Evolutionary conservation across 371 early-diverging fungal species (phyloP), one percentile per base, ranked within the genome.

Genomic region (Apophysomyces sp.): DNA sequence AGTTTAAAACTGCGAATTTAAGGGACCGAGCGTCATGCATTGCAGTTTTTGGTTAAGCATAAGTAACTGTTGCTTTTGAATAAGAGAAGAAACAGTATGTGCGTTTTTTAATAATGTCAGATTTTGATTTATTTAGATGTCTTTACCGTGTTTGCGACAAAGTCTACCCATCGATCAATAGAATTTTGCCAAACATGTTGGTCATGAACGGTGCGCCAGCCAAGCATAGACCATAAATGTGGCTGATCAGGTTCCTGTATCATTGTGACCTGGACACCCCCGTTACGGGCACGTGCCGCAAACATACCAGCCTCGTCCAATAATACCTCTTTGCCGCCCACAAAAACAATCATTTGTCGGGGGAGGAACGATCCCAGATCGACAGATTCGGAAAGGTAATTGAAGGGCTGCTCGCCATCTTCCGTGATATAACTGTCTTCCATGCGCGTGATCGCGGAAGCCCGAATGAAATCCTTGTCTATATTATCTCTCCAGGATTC

Each of bases 161-260:
- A 89, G 16, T 93, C 84, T 0, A 97, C 94, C 93, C 92, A 3
- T 98, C 99, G 62, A 91, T 91, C 4, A 96, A 92, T 9, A 97
- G 73, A 11, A 86, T 82, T 56, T 90, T 90, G 16, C 94, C 94
- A 54, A 87, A 64, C 58, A 32, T 57, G 27, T 0, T 3, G 18
- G 29, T 78, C 74, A 1, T 66, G 24, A 4, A 65, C 60, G 24
- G 70, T 34, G 12, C 65, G 52, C 26, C 65, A 57, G 4, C 72
- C 69, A 11, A 79, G 40, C 62, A 79, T 58, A 13, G 71, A 60
- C 71, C 72, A 76, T 12, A 76, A 60, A 67, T 79, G 80, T 31
- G 67, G 26, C 30, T 68, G 66, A 2, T 71, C 57, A 12, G 75
- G 78, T n/a, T 72, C 66, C 27, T 74, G 80, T 0, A 68, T 56